These are phyloP conservation scores for Coix lacrymajobi DNA, from an alignment of 176 grass and related monocot genomes.

Conservation along the genomic window DNA sequence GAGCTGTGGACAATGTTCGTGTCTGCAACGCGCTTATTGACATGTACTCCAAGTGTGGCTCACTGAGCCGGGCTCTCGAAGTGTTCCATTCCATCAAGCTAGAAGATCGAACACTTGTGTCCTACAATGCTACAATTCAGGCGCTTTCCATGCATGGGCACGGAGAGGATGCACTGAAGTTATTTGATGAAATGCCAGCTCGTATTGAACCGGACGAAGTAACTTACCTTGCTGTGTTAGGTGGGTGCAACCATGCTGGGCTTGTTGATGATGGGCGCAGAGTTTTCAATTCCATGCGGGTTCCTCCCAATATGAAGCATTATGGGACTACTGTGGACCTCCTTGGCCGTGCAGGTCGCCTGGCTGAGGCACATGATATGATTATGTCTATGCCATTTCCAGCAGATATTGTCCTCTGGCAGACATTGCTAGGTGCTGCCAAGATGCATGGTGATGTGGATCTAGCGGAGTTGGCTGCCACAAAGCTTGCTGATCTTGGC, in stretches of 20 bases:
- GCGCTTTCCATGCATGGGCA: conserved; percentile 67
- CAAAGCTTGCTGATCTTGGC: conserved; percentile 58
- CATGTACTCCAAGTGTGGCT: conserved; percentile 91
- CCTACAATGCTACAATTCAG: conserved; percentile 67
- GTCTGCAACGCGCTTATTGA: conserved; percentile 67
- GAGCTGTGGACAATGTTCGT: conserved; percentile 31
- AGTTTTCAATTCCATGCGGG: conserved; percentile 63
- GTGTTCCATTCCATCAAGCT: conserved; percentile 50
- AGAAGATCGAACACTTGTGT: conserved; percentile 51
- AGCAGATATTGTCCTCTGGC: conserved; percentile 78
- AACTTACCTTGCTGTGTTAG: conserved; percentile 72
- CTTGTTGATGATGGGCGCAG: conserved; percentile 66
- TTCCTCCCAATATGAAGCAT: conserved; percentile 66
- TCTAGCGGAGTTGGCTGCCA: conserved; percentile 58
- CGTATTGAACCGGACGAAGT: conserved; percentile 52
- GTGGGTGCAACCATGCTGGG: conserved; percentile 78
- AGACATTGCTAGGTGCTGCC: conserved; percentile 67
- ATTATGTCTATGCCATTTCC: conserved; percentile 65
- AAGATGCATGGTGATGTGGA: conserved; percentile 64
- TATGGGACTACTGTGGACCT: conserved; percentile 80
- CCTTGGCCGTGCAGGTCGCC: conserved; percentile 62
- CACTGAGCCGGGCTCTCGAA: conserved; percentile 40
- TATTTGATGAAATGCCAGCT: conserved; percentile 73
- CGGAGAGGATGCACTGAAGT: conserved; percentile 41
- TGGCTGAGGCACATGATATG: conserved; percentile 57